Evolutionary conservation across 352 stramenopile genomes (phyloP), one percentile per base, ranked within the genome.

Genomic region (Globisporangium lucens): DNA sequence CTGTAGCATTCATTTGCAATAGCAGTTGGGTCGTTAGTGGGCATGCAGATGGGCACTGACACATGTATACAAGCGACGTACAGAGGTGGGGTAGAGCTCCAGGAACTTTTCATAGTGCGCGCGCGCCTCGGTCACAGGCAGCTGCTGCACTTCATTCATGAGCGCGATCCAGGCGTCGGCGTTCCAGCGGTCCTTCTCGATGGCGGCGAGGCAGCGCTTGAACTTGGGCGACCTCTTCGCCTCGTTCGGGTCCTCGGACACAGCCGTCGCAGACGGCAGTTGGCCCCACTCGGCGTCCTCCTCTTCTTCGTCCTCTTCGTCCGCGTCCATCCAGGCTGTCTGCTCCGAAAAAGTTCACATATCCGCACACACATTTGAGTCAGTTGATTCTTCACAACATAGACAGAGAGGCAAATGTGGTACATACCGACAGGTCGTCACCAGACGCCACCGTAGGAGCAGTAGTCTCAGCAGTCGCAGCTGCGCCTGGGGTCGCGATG

Each of bases 31-130:
- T 24, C 24, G 24, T 24, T 24, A 24, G 24, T 24, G 24, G 24
- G 24, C 24, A 24, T 0, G 24, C 24, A 24, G 24, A 24, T 24
- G 24, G 24, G 24, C 24, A 24, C 24, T 24, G 24, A 24, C 24
- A 24, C 22, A 24, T 52, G 12, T 9, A 46, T 8, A 56, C 9
- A 8, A 53, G 41, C 33, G 10, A 70, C 67, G 53, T 63, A 84
- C 76, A 24, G 86, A 90, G 10, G 88, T 93, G 4, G 88, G 83
- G 65, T 85, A 96, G 35, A 77, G 75, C 47, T 65, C 63, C 4
- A 96, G 59, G 61, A 96, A 96, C 15, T 75, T 67, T n/a, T 93
- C 83, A 66, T 96, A 96, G 65, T 89, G 89, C 60, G 74, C 70
- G 36, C 88, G 80, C 29, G 86, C 88, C 35, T 94, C 84, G 24